Evolutionary conservation across 495 filamentous ascomycete genomes (phyloP).

Genomic region (Elaphomyces granulatus): DNA sequence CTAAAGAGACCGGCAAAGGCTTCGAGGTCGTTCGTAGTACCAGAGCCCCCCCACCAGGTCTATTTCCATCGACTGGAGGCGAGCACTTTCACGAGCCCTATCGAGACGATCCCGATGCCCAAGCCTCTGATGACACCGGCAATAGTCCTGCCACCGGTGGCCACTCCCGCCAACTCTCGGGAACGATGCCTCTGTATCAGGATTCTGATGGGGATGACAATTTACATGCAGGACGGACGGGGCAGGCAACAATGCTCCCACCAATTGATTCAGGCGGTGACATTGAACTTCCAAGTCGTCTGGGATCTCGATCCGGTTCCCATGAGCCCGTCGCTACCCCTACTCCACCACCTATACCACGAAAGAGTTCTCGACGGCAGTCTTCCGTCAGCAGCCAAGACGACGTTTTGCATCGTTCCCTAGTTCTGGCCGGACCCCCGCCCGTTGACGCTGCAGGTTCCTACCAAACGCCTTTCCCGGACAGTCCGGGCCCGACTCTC

Average conservation of each 20-base stretch:
- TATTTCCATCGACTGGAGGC: conserved; percentile 20
- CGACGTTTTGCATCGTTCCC: conserved; percentile 2
- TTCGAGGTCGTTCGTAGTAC: conserved; percentile 91
- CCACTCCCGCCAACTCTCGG: conserved; percentile 20
- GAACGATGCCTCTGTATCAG: conserved; percentile 28
- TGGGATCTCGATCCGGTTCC: conserved; percentile 43
- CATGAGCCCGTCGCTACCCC: conserved; percentile 13
- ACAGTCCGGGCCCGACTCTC: conserved; percentile 3
- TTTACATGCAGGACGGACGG: conserved; percentile 11
- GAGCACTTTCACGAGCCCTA: conserved; percentile 43
- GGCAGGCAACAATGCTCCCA: conserved; percentile 34
- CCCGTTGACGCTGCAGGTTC: conserved; percentile 5
- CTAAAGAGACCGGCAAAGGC: conserved; percentile 79
- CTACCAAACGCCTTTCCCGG: conserved; percentile 5
- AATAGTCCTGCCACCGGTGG: conserved; percentile 8
- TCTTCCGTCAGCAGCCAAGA: conserved; percentile 9
- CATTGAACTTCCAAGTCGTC: conserved; percentile 50
- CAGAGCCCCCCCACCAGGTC: conserved; percentile 39
- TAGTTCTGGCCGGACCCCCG: conserved; percentile 15
- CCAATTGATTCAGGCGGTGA: conserved; percentile 45
- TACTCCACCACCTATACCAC: conserved; percentile 35
- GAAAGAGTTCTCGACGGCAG: conserved; percentile 48
- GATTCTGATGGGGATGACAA: conserved; percentile 30
- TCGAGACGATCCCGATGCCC: conserved; percentile 39
- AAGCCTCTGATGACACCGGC: conserved; percentile 1